Evolutionary conservation across 2,329 filamentous ascomycete species (phyloP), one percentile per base, ranked within the genome.

Genomic region (Cercospora citrullina): DNA sequence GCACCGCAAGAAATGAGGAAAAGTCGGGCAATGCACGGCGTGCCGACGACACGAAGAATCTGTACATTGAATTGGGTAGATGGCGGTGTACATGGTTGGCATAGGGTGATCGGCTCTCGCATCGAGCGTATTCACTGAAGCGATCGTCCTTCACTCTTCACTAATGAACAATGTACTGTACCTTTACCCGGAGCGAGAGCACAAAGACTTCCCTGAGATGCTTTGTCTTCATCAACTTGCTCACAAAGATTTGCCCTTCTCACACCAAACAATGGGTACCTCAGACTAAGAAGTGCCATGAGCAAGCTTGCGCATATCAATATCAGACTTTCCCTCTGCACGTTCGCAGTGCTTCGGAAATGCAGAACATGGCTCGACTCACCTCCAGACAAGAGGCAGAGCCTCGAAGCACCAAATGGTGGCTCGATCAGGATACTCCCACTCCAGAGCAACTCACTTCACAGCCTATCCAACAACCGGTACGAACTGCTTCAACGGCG

Each of bases 1-100:
- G 36, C 66, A 71, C 31, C 69, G 70, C 51, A 70, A 72, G 58
- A 63, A 69, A 66, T 70, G 64, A 70, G 31, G 26, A 10, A 31
- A 58, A 16, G 21, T 10, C 12, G 16, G 26, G n/a, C 26, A 10
- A 58, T n/a, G 30, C 28, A 58, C 26, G 14, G 3, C n/a, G 21
- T 51, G 53, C 8, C 53, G 16, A 58, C n/a, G 53, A 57, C 9
- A 23, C 26, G 21, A 58, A 58, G 9, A 58, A 16, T 28, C 53
- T 65, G 33, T 65, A 65, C 55, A 28, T n/a, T 42, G 33, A 28
- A 36, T 18, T 59, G 33, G 66, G 66, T 45, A 68, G 66, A 65
- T 45, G 66, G 64, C 58, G 64, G 66, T 68, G 62, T 62, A 67
- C 36, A 55, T 42, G 18, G 14, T 53, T 36, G 64, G 61, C 51